Evolutionary conservation across 2,329 filamentous ascomycete species (phyloP).

Genomic region (Botryosphaeria dothidea): DNA sequence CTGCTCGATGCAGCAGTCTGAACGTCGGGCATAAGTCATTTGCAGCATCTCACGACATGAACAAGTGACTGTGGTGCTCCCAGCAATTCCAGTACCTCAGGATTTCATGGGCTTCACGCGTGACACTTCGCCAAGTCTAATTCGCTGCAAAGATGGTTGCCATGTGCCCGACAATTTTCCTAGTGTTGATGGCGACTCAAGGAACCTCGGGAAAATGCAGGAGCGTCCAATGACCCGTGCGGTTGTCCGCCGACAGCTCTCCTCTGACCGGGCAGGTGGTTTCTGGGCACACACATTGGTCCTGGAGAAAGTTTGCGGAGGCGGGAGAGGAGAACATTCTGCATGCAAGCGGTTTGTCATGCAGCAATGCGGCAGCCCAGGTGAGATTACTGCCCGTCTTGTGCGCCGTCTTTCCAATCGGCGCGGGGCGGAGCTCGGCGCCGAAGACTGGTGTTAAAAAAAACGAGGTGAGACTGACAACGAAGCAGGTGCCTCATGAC

Average conservation of each 20-base stretch:
- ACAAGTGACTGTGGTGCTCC: not conserved
- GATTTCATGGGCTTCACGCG: not conserved
- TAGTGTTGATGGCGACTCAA: not conserved
- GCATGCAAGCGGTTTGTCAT: constrained; percentile 3
- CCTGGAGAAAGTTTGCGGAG: not conserved
- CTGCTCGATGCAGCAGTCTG: too few species aligned
- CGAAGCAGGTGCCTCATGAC: constrained; percentile 9
- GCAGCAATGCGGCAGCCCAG: not conserved
- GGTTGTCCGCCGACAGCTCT: not conserved
- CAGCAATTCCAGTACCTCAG: not conserved
- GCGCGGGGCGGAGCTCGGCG: not conserved
- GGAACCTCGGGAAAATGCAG: not conserved
- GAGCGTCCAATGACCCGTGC: constrained; percentile 1
- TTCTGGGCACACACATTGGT: not conserved
- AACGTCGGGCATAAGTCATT: too few species aligned
- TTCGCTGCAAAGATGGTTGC: not conserved
- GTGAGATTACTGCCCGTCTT: not conserved
- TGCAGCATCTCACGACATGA: not conserved
- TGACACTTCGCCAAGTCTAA: not conserved
- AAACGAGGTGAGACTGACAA: constrained; percentile 1
- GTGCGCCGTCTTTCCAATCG: not conserved
- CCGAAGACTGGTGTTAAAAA: not conserved
- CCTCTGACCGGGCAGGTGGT: not conserved
- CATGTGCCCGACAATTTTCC: not conserved
- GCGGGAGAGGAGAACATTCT: not conserved